Conservation (phyloP, 73 alveolate genomes). For the Paramecium pentaurelia region DNA sequence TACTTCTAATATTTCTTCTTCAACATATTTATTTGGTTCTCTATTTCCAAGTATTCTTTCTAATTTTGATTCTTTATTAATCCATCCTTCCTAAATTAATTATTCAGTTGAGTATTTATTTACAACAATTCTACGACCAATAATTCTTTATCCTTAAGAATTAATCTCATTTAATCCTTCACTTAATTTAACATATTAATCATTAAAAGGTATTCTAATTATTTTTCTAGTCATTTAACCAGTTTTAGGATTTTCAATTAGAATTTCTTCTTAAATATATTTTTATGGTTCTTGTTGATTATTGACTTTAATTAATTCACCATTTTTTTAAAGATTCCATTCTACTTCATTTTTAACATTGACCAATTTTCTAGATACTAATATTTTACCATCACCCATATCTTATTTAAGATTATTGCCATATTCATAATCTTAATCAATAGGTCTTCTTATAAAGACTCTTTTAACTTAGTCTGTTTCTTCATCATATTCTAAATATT, state of each 20-base stretch:
- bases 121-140: neutral
- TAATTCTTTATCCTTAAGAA: neutral
- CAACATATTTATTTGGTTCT: neutral
- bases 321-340: neutral
- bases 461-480: neutral
- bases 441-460: neutral
- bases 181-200: neutral
- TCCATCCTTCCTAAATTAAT: neutral
- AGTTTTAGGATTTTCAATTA: conserved; percentile 5
- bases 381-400: neutral
- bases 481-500: conserved; percentile 11
- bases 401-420: neutral
- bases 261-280: neutral
- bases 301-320: neutral
- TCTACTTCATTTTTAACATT: neutral
- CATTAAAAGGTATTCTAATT: neutral
- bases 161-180: neutral
- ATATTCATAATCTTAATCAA: conserved; percentile 12
- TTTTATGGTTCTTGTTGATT: neutral
- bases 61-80: neutral
- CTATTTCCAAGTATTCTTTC: conserved; percentile 7
- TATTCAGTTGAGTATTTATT: neutral
- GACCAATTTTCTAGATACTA: neutral
- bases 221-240: neutral
- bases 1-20: neutral